Evolutionary conservation across 495 filamentous ascomycete species (phyloP), one percentile per base, ranked within the genome.

Genomic region (Gamarada debralockiae): DNA sequence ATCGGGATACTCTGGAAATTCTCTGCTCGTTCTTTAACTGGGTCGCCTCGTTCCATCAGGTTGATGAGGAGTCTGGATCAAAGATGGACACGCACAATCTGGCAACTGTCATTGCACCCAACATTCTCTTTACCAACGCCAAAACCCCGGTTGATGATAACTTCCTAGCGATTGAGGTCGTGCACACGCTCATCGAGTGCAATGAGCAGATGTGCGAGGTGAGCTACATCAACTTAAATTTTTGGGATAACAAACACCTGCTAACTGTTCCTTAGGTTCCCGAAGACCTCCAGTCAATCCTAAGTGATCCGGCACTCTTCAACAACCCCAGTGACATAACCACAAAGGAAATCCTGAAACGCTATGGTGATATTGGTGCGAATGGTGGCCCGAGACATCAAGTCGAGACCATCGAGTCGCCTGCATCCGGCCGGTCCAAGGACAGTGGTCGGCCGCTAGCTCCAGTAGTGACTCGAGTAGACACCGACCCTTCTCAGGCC

Each of bases 51-150:
- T 99, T 99, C 73, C 91, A 92, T 43, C 90, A 96, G 62, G 85
- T 97, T 18, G 93, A 99, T 61, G 92, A 98, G 60, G 85, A 89
- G 60, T 73, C 72, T 7, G 93, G 93, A 18, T 96, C 90, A 63
- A 97, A 97, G 75, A 99, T 99, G 93, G 93, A 99, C 68, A 90
- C 93, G 44, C 92, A 96, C 68, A 99, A 99, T 62, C 80, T 99
- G 48, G 89, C 93, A 6, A 97, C 95, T n/a, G 93, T 99, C 53
- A 95, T 99, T 58, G 89, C 92, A 5, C 93, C 93, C 0, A 99
- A 99, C 56, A 87, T 99, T 48, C 82, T 99, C 13, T 90, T 89
- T 59, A 83, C 87, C 10, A 85, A 74, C 56, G 76, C 78, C 39
- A 83, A 81, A 56, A 67, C 60, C 15, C 78, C 83, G 12, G 80